Percentiles rank a stretch among this genome's conserved stretches.
Conservation (phyloP, 106 monocot species). For the Apostasia shenzhenica region DNA sequence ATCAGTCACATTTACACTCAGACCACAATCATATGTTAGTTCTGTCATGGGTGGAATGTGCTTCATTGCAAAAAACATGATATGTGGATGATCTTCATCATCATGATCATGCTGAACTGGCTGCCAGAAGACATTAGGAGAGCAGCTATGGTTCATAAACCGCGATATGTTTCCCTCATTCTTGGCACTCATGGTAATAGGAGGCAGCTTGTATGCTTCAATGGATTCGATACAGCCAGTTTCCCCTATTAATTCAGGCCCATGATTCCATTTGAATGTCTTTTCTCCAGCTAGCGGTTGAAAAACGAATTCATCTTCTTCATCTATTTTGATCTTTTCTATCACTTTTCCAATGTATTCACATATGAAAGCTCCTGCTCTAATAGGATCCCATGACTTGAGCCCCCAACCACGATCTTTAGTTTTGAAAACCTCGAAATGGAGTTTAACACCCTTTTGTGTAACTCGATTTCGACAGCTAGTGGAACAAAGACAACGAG, state of each 20-base stretch:
- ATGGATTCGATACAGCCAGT: constrained; percentile 10
- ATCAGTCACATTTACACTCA: constrained; percentile 10
- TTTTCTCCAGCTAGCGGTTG: constrained; percentile 22
- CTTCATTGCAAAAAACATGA: constrained; percentile 55
- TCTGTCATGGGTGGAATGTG: constrained; percentile 84
- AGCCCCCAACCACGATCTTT: constrained; percentile 65
- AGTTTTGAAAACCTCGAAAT: constrained; percentile 70
- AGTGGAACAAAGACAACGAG: constrained; percentile 33
- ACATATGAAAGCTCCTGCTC: constrained; percentile 58
- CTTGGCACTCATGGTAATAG: constrained; percentile 49
- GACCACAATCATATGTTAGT: constrained; percentile 71
- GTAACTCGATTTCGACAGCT: constrained; percentile 55
- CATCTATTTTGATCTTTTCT: constrained; percentile 8
- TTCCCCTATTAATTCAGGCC: constrained; percentile 53
- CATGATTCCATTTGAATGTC: constrained; percentile 57
- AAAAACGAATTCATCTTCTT: constrained; percentile 52
- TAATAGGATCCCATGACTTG: constrained; percentile 71
- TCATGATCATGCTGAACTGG: constrained; percentile 46
- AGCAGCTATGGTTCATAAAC: constrained; percentile 65
- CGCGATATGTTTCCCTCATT: constrained; percentile 45
- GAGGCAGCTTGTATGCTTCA: constrained; percentile 16
- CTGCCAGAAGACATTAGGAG: constrained; percentile 60
- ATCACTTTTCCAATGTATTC: constrained; percentile 51
- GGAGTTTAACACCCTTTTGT: constrained; percentile 39
- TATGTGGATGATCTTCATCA: constrained; percentile 36